Conservation (phyloP, 2,329 filamentous ascomycete genomes). For the Aplosporella prunicola region DNA sequence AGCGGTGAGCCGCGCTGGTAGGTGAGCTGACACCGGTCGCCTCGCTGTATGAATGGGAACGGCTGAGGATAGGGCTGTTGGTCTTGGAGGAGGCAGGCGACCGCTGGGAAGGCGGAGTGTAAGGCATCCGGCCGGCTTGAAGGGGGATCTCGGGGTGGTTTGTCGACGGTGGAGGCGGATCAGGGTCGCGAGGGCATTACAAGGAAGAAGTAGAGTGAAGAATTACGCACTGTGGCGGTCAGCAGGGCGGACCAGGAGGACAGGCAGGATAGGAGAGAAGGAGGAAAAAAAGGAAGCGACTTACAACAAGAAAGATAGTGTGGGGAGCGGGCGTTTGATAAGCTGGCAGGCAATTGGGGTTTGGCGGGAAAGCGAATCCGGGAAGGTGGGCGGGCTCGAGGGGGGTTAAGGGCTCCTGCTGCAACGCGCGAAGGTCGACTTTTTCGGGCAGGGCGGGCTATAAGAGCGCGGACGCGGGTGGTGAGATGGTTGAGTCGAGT, state of each 20-base stretch:
- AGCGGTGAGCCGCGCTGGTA: conserved; percentile 28
- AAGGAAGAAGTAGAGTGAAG: conserved; percentile 21
- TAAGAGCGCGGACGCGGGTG: conserved; percentile 2
- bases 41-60: conserved; percentile 41
- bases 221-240: conserved; percentile 16
- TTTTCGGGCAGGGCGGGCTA: not conserved
- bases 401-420: conserved; percentile 1
- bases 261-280: not conserved
- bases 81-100: conserved; percentile 49
- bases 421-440: not conserved
- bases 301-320: conserved; percentile 10
- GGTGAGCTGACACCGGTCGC: conserved; percentile 22
- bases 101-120: conserved; percentile 67
- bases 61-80: conserved; percentile 41
- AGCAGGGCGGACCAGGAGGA: conserved; percentile 1
- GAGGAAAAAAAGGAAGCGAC: not conserved
- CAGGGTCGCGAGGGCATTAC: conserved; percentile 36
- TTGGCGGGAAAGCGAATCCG: not conserved
- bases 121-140: conserved; percentile 60
- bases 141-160: conserved; percentile 18
- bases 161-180: conserved; percentile 24
- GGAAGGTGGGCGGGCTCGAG: not conserved
- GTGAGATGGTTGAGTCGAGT: conserved; percentile 5
- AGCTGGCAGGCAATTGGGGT: not conserved
- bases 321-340: not conserved